Evolutionary conservation across 2,329 filamentous ascomycete genomes (phyloP).

Genomic region (Claviceps spartinae): DNA sequence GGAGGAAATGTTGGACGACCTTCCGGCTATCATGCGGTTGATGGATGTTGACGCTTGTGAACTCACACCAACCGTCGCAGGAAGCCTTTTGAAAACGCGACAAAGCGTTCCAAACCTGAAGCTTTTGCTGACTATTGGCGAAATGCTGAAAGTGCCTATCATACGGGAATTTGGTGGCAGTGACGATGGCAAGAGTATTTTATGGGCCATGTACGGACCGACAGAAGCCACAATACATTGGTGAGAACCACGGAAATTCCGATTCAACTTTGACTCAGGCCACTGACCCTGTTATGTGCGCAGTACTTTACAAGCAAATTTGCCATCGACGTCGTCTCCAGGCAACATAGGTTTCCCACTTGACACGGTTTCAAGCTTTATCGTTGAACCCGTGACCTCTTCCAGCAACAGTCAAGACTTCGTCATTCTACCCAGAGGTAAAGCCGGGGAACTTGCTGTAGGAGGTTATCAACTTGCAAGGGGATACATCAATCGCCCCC

Average conservation of each 20-base stretch:
- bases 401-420: conserved; percentile 18
- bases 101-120: conserved; percentile 52
- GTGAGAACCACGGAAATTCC: conserved; percentile 19
- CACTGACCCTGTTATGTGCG: background rate
- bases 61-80: conserved; percentile 76
- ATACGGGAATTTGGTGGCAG: conserved; percentile 65
- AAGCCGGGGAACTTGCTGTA: conserved; percentile 67
- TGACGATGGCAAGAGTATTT: conserved; percentile 40
- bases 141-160: conserved; percentile 74
- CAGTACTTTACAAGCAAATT: conserved; percentile 55
- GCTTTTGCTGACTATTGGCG: conserved; percentile 73
- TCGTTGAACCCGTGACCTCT: conserved; percentile 37
- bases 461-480: conserved; percentile 68
- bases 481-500: conserved; percentile 68
- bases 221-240: conserved; percentile 88
- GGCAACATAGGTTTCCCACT: conserved; percentile 66
- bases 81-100: conserved; percentile 58
- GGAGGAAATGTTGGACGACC: conserved; percentile 57
- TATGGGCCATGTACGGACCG: conserved; percentile 91
- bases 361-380: conserved; percentile 66
- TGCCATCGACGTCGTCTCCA: conserved; percentile 41
- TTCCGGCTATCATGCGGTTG: conserved; percentile 50
- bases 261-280: background rate
- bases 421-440: conserved; percentile 47
- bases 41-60: conserved; percentile 73